These are phyloP conservation scores for Euryodendron excelsum DNA, from an alignment of 148 eudicot species.

Conservation along the genomic window DNA sequence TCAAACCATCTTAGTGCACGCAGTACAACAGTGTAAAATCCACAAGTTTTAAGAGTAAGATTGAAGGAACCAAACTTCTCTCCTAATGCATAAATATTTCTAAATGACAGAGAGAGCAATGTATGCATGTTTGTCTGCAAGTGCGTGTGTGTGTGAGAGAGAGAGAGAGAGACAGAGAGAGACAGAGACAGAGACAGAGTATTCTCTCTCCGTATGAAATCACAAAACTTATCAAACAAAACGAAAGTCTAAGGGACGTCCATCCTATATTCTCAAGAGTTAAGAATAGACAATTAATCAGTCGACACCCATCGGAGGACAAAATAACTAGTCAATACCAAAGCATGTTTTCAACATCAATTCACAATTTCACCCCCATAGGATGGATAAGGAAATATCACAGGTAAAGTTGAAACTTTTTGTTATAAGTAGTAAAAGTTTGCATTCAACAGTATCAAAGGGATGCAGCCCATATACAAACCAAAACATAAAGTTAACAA, in stretches of 20 bases:
- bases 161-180: neutral
- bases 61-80: neutral
- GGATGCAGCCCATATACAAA: neutral
- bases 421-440: too few species aligned
- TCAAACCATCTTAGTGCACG: neutral
- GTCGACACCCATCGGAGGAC: neutral
- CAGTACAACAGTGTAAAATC: conserved; percentile 4
- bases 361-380: neutral
- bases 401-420: neutral
- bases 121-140: neutral
- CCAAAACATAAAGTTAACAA: neutral
- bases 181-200: neutral
- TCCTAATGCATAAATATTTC: neutral
- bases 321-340: neutral
- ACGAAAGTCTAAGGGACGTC: neutral
- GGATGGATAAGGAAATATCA: neutral
- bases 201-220: neutral
- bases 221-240: neutral
- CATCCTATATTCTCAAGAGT: neutral
- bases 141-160: neutral
- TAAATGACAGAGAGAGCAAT: neutral
- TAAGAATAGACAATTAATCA: neutral
- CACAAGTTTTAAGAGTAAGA: neutral
- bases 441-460: too few species aligned
- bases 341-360: neutral